Percentiles rank a stretch among this genome's conserved stretches.
These are phyloP conservation scores for Epithele typhae DNA, from an alignment of 768 basidiomycete species.

Conservation along the genomic window DNA sequence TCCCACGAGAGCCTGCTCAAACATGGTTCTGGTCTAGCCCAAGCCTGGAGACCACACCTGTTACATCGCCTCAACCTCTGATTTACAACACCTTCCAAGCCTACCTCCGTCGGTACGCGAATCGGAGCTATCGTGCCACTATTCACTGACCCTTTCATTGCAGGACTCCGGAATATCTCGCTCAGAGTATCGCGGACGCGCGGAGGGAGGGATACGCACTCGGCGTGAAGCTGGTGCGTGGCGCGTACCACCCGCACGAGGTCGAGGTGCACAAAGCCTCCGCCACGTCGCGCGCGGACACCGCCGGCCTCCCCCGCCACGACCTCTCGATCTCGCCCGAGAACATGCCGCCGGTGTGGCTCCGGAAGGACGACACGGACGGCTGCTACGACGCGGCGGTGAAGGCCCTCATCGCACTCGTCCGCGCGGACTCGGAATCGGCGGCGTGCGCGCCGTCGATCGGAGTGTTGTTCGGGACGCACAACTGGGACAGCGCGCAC, in stretches of 20 bases:
- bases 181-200: conserved; percentile 61
- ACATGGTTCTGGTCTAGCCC: no score
- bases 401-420: conserved; percentile 45
- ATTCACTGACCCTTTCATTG: not conserved
- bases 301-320: conserved; percentile 3
- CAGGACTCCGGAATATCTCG: conserved; percentile 67
- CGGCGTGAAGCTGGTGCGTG: conserved; percentile 90
- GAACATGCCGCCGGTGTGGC: conserved; percentile 62
- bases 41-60: no score
- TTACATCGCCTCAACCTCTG: conserved; percentile 68
- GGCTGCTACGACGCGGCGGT: conserved; percentile 64
- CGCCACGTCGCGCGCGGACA: conserved; percentile 10
- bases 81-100: conserved; percentile 88
- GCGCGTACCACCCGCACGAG: conserved; percentile 87
- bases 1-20: no score
- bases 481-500: conserved; percentile 70
- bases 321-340: conserved; percentile 55
- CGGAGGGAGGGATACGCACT: conserved; percentile 63
- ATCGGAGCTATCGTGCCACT: no score
- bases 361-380: conserved; percentile 68
- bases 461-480: conserved; percentile 81
- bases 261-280: conserved; percentile 39
- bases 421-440: conserved; percentile 46
- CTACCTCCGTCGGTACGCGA: conserved; percentile 66
- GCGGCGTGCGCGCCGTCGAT: conserved; percentile 32